Evolutionary conservation across 805 yeast species (phyloP).

Genomic region (Schizosaccharomyces lindneri): DNA sequence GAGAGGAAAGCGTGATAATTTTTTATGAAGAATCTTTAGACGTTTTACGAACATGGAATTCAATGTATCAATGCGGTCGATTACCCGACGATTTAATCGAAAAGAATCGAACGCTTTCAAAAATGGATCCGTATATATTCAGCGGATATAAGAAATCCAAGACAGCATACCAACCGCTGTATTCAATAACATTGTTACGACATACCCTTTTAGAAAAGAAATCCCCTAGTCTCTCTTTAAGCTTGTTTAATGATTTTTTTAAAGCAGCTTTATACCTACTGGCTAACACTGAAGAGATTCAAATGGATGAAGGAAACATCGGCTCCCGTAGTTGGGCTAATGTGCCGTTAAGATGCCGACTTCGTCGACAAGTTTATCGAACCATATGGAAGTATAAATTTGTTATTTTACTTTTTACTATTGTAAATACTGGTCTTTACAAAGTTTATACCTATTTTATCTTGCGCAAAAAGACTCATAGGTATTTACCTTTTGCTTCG

Average conservation of each 20-base stretch:
- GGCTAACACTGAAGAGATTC: background rate
- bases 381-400: background rate
- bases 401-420: background rate
- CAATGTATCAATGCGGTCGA: background rate
- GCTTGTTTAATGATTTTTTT: background rate
- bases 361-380: background rate
- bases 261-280: background rate
- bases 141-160: background rate
- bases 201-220: background rate
- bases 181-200: background rate
- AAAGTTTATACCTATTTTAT: background rate
- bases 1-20: background rate
- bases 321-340: background rate
- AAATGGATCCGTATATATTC: background rate
- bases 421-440: background rate
- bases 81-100: background rate
- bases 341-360: background rate
- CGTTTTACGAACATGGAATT: background rate
- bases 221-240: background rate
- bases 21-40: background rate
- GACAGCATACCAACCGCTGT: background rate
- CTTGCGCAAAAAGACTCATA: background rate
- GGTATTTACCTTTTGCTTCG: background rate
- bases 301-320: background rate
- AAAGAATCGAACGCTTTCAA: background rate